Evolutionary conservation across 192 early-diverging fungal genomes (phyloP).

Genomic region (Gamsiella multidivaricata): DNA sequence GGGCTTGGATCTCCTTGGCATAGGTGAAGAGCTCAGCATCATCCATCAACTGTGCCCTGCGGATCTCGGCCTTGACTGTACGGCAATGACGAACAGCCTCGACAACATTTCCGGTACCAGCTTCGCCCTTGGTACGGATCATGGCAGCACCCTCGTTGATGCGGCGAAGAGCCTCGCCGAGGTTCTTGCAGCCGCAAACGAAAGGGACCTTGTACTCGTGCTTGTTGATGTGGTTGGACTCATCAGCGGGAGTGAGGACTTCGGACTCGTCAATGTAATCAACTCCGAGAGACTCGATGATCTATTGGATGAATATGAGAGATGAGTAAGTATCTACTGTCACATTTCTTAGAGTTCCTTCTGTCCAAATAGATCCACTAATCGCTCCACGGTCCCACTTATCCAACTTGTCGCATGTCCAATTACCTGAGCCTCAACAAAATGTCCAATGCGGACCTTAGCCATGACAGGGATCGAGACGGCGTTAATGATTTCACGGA

Average conservation of each 20-base stretch:
- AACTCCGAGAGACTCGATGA: constrained; percentile 89
- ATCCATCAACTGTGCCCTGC: constrained; percentile 83
- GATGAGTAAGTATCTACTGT: background rate
- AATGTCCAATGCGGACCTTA: constrained; percentile 98
- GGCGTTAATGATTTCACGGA: constrained; percentile 94
- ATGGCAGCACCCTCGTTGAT: constrained; percentile 98
- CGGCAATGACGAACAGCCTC: constrained; percentile 97
- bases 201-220: constrained; percentile 92
- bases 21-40: constrained; percentile 94
- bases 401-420: too few relatives aligned
- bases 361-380: background rate
- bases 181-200: constrained; percentile 96
- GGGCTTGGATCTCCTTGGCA: constrained; percentile 96
- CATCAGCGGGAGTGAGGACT: constrained; percentile 96
- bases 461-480: constrained; percentile 99
- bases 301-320: constrained; percentile 53
- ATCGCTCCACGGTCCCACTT: too few relatives aligned
- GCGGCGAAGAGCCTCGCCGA: constrained; percentile 96
- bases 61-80: constrained; percentile 90
- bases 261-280: constrained; percentile 99
- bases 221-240: constrained; percentile 96
- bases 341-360: background rate
- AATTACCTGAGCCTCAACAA: constrained; percentile 95
- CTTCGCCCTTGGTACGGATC: constrained; percentile 99
- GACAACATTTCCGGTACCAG: constrained; percentile 98